Percentiles rank a stretch among this genome's conserved stretches.
Evolutionary conservation across 306 rosid genomes (phyloP).

Genomic region (Erythrophleum fordii): DNA sequence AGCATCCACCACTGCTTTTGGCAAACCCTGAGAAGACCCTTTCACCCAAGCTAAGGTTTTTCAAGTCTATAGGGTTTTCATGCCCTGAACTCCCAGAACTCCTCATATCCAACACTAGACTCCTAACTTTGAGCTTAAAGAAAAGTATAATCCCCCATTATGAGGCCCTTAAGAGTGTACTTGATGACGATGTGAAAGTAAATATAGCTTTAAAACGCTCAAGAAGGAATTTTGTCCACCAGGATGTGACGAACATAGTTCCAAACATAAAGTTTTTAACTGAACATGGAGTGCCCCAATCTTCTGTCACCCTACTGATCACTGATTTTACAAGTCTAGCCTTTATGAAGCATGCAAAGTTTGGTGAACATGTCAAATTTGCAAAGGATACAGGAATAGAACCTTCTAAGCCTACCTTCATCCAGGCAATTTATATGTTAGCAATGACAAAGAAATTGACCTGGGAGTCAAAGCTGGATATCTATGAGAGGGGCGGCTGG

Average conservation of each 20-base stretch:
- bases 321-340: neutral
- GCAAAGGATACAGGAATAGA: constrained; percentile 26
- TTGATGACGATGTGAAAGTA: constrained; percentile 28
- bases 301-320: neutral
- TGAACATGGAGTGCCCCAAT: constrained; percentile 36
- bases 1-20: neutral
- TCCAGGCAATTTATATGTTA: constrained; percentile 15
- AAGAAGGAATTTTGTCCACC: neutral
- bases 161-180: constrained; percentile 34
- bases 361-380: constrained; percentile 9
- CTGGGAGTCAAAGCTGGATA: constrained; percentile 26
- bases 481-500: constrained; percentile 37
- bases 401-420: neutral
- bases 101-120: neutral
- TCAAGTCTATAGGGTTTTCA: constrained; percentile 47
- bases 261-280: constrained; percentile 33
- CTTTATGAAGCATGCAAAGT: neutral
- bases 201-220: neutral
- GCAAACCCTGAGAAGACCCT: constrained; percentile 47
- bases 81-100: constrained; percentile 32
- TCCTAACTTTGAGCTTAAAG: constrained; percentile 39
- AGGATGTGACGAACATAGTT: neutral
- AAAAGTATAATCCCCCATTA: constrained; percentile 39
- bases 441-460: neutral
- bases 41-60: constrained; percentile 50